Evolutionary conservation across 352 stramenopile species (phyloP), one percentile per base, ranked within the genome.

Genomic region (Globisporangium spiculum): DNA sequence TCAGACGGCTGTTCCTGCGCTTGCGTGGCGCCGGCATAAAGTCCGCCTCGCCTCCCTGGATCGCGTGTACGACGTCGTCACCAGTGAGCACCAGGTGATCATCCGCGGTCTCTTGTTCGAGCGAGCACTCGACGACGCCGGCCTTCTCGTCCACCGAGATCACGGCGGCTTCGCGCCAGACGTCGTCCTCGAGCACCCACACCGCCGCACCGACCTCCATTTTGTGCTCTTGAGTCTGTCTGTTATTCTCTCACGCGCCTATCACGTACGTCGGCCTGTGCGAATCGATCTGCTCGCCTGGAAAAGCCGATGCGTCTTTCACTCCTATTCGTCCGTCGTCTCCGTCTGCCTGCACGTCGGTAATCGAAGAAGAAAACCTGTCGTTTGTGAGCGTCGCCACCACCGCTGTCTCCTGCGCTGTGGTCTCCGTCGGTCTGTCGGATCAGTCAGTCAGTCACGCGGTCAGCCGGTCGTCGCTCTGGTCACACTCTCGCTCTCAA

Each of bases 201-300:
- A 95, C 84, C 44, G 84, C 71, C 20, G 85, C 74, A 22, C 88
- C 83, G 60, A 88, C 76, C 60, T 95, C 85, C 87, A 95, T 95
- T 4, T 34, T 44, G n/a, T n/a, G 24, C 20, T 16, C 48, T 24
- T 55, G 46, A 20, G 2, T 30, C 1, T n/a, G 36, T 32, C 18
- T 36, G 27, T 34, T 41, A 16, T 54, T 26, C 34, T 1, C 12
- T 58, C 56, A 27, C n/a, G 22, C 30, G 30, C 4, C n/a, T 46
- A 16, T 46, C 38, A 46, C 38, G 38, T 46, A 46, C 12, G 38
- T 36, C 16, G 16, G 16, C 41, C 41, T 50, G 41, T 50, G 6
- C 8, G 41, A 50, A 50, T 50, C 14, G 8, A 50, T 50, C 41
- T 50, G 44, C 18, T 52, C 44, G 18, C 18, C 1, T 12, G 44